Percentiles rank a stretch among this genome's conserved stretches.
Conservation (phyloP, 257 asterid species). For the Fraxinus americana region DNA sequence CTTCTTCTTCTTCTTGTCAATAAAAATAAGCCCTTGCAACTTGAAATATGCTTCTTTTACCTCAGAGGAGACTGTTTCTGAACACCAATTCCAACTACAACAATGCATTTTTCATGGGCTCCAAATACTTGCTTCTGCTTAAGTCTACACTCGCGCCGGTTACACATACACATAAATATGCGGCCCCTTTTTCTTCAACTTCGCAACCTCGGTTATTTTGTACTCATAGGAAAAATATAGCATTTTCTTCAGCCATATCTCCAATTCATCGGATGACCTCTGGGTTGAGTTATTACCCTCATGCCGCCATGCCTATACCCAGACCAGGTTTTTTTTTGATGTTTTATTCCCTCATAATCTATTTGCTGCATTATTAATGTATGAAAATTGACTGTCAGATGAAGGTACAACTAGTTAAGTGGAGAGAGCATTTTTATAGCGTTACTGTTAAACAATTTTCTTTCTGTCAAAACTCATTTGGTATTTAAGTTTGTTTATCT, state of each 20-base stretch:
- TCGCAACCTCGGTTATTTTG: neutral
- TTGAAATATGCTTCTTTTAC: constrained; percentile 36
- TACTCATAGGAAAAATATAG: constrained; percentile 24
- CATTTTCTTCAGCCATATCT: constrained; percentile 34
- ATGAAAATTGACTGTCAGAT: neutral
- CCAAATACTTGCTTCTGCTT: constrained; percentile 42
- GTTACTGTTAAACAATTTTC: neutral
- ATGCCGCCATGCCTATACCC: constrained; percentile 52
- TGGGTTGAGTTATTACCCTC: constrained; percentile 44
- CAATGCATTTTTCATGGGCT: constrained; percentile 41
- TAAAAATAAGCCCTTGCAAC: neutral
- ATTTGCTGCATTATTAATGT: neutral
- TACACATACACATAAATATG: constrained; percentile 10
- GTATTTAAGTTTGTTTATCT: neutral
- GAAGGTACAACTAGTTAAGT: neutral
- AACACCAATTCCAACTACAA: constrained; percentile 27
- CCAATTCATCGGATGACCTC: constrained; percentile 38
- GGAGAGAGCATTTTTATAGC: neutral
- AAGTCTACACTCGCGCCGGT: constrained; percentile 31
- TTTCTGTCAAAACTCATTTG: neutral
- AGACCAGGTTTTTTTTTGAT: constrained; percentile 37
- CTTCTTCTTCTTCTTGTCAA: neutral
- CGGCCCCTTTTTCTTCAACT: constrained; percentile 23
- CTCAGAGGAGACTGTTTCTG: constrained; percentile 36
- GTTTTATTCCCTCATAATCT: neutral